These are phyloP conservation scores for Marasmius tenuissimus DNA, from an alignment of 1,284 basidiomycete species.

Conservation along the genomic window DNA sequence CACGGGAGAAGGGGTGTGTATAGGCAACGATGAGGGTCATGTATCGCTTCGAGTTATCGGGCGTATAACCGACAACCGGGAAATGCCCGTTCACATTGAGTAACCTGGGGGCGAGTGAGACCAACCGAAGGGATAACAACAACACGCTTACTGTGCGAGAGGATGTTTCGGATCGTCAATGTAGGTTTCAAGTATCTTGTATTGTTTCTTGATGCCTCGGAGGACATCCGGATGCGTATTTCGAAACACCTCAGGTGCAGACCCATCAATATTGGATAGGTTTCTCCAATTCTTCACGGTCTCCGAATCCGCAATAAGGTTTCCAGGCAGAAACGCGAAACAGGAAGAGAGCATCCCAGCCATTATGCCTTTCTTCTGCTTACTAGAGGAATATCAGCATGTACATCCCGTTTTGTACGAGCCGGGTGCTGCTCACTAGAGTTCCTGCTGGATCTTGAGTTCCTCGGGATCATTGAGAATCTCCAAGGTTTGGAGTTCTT, in stretches of 20 bases:
- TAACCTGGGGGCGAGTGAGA: not conserved
- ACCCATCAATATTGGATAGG: slow-evolving; percentile 1
- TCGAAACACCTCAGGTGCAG: not conserved
- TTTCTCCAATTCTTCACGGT: not conserved
- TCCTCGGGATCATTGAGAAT: slow-evolving; percentile 1
- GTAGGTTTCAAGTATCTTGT: slow-evolving; percentile 5
- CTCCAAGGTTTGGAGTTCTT: slow-evolving; percentile 3
- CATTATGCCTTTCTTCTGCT: slow-evolving; percentile 3
- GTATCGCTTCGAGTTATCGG: slow-evolving; percentile 4
- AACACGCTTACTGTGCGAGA: slow-evolving; percentile 2
- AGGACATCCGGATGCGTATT: not conserved
- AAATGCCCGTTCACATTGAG: slow-evolving; percentile 1
- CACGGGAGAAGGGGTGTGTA: slow-evolving; percentile 5
- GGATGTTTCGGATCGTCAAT: slow-evolving; percentile 4
- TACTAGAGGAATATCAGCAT: not conserved
- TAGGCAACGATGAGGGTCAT: not conserved
- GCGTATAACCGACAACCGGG: slow-evolving; percentile 2
- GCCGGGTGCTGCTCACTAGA: not conserved
- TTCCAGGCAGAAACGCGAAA: slow-evolving; percentile 5
- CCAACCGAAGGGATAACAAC: not conserved
- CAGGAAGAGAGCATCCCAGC: slow-evolving; percentile 5
- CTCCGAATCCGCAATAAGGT: not conserved
- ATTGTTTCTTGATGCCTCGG: slow-evolving; percentile 10
- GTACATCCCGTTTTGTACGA: not conserved
- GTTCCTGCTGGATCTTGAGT: not conserved